Conservation (phyloP, 768 basidiomycete genomes). For the Rhizopogon sp. region DNA sequence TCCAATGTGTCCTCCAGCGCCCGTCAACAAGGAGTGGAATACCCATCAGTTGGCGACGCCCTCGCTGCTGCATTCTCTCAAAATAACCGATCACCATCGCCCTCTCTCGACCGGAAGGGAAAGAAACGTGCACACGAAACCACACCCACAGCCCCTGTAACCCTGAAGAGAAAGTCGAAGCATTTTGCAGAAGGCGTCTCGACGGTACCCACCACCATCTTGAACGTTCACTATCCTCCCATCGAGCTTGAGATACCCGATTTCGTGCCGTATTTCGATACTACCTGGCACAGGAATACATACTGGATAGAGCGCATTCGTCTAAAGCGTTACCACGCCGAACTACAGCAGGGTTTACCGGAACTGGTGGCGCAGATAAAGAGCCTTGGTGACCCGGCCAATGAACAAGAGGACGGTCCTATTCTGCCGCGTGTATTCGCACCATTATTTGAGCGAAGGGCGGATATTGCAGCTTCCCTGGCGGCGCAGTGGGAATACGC, state of each 20-base stretch:
- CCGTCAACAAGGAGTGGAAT: not conserved
- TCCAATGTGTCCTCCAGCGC: not conserved
- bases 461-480: not conserved
- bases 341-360: not conserved
- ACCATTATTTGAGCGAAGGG: not conserved
- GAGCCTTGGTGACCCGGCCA: no score
- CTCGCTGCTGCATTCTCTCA: not conserved
- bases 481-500: not conserved
- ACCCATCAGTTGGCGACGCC: not conserved
- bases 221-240: slow-evolving; percentile 10
- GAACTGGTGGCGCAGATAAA: not conserved
- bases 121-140: slow-evolving; percentile 16
- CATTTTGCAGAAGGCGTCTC: not conserved
- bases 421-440: not conserved
- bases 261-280: not conserved
- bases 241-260: not conserved
- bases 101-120: slow-evolving; percentile 9
- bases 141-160: not conserved
- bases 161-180: not conserved
- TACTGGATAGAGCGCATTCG: not conserved
- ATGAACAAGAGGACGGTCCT: not conserved
- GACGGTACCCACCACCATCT: not conserved
- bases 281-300: not conserved
- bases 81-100: not conserved
- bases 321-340: not conserved